These are phyloP conservation scores for Aspergillus ochraceoroseus DNA, from an alignment of 2,329 filamentous ascomycete genomes.

Conservation along the genomic window DNA sequence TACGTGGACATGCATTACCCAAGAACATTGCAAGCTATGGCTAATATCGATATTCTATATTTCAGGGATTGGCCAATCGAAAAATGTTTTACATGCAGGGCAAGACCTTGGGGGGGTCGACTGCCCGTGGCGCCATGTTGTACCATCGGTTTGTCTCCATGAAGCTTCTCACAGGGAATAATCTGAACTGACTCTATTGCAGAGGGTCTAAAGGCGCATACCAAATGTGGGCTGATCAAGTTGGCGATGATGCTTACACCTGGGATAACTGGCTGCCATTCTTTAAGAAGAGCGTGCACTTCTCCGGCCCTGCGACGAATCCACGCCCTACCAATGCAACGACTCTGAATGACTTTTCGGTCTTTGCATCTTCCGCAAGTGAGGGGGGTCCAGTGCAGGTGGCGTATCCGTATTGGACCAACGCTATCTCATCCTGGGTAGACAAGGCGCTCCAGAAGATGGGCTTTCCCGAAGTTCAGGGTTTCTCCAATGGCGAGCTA, in stretches of 20 bases:
- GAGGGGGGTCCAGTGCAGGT: background rate
- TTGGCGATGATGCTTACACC: constrained; percentile 29
- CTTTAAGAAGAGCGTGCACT: constrained; percentile 24
- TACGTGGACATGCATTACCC: too few species aligned
- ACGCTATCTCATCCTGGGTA: constrained; percentile 1
- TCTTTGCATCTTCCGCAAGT: background rate
- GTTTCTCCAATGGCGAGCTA: background rate
- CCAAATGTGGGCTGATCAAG: constrained; percentile 32
- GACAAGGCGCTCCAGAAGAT: background rate
- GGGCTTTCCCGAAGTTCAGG: background rate
- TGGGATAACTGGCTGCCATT: constrained; percentile 25
- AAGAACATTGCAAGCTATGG: too few species aligned
- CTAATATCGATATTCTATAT: too few species aligned
- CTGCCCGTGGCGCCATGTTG: constrained; percentile 32
- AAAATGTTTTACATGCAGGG: constrained; percentile 23
- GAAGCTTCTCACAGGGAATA: constrained; percentile 25
- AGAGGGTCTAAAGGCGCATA: constrained; percentile 14
- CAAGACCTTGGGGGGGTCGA: constrained; percentile 31
- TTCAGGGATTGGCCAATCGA: constrained; percentile 13
- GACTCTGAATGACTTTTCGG: background rate
- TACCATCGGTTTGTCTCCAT: too few species aligned
- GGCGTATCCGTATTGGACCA: background rate
- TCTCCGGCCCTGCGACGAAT: constrained; percentile 22
- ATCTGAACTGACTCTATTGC: constrained; percentile 35
- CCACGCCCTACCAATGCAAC: constrained; percentile 20